Conservation (phyloP, 495 filamentous ascomycete genomes). For the Aspergillus heteromorphus region DNA sequence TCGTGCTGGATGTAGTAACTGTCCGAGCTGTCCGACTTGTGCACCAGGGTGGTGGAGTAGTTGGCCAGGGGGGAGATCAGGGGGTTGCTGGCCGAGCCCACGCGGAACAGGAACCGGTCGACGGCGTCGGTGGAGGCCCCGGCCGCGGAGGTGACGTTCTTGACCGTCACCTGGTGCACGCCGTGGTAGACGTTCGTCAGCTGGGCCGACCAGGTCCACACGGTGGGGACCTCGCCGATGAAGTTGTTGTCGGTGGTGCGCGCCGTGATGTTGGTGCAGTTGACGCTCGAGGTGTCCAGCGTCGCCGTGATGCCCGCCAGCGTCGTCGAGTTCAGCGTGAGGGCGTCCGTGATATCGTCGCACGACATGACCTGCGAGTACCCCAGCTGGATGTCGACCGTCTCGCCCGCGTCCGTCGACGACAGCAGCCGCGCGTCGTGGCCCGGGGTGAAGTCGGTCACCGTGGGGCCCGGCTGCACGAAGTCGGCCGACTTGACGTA, state of each 20-base stretch:
- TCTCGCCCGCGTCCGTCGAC: constrained; percentile 16
- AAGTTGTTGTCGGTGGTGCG: constrained; percentile 12
- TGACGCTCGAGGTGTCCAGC: constrained; percentile 23
- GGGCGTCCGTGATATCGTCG: constrained; percentile 33
- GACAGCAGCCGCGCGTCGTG: constrained; percentile 53
- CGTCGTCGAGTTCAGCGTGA: constrained; percentile 44
- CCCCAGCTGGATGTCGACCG: constrained; percentile 11
- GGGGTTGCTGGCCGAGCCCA: constrained; percentile 41
- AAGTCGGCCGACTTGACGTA: constrained; percentile 46
- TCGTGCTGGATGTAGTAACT: constrained; percentile 45
- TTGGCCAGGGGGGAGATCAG: constrained; percentile 51
- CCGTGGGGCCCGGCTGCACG: constrained; percentile 45
- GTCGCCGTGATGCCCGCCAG: constrained; percentile 18
- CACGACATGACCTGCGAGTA: constrained; percentile 48
- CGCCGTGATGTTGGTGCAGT: constrained; percentile 16
- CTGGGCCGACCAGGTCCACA: constrained; percentile 37
- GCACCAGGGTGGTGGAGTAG: constrained; percentile 48
- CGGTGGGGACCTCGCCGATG: constrained; percentile 24
- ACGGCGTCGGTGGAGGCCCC: constrained; percentile 32
- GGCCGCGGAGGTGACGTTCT: constrained; percentile 31
- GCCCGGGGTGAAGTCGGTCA: constrained; percentile 54
- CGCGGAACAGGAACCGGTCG: constrained; percentile 43
- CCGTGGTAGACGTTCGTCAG: constrained; percentile 44
- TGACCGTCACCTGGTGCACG: constrained; percentile 40
- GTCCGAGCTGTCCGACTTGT: constrained; percentile 24